phyloP scores from a whole-genome alignment of 148 eudicot species.

The Pharnaceum exiguum region DNA sequence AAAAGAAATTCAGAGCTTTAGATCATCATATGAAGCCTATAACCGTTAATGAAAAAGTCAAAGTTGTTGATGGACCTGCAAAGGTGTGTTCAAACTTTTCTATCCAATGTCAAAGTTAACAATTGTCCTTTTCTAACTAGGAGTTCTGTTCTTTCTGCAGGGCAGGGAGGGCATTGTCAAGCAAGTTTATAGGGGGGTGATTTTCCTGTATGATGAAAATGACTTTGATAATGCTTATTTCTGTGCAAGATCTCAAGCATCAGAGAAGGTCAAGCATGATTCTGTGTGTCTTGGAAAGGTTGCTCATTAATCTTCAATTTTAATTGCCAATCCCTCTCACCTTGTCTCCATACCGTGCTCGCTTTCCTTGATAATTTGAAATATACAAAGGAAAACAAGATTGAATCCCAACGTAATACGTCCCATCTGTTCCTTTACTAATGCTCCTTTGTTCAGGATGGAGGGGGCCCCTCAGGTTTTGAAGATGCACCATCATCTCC shows the following conservation, averaged over 20 bases:
- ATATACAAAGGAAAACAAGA: no score
- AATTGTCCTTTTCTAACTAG: not conserved
- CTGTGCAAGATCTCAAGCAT: constrained; percentile 57
- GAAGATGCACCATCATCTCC: constrained; percentile 73
- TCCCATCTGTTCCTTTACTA: not conserved
- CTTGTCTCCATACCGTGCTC: no score
- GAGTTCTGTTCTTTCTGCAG: constrained; percentile 33
- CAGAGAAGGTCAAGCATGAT: constrained; percentile 65
- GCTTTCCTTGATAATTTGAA: no score
- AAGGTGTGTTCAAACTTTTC: constrained; percentile 44
- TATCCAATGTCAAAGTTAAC: not conserved
- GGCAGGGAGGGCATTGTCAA: constrained; percentile 77
- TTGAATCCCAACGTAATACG: no score
- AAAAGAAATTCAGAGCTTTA: constrained; percentile 69
- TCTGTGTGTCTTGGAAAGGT: constrained; percentile 62
- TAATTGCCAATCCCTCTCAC: no score
- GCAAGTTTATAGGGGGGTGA: constrained; percentile 67
- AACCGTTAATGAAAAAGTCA: constrained; percentile 58
- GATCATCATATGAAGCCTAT: constrained; percentile 70
- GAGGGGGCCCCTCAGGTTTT: constrained; percentile 46
- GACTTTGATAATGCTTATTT: constrained; percentile 74
- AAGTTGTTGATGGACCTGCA: constrained; percentile 65
- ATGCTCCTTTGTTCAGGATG: constrained; percentile 36
- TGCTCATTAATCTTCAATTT: no score
- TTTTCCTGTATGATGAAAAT: constrained; percentile 71